A percentile compares a stretch with the other conserved stretches of the same genome.
Evolutionary conservation across 257 asterid genomes (phyloP).

Genomic region (Solanum paucissectum): DNA sequence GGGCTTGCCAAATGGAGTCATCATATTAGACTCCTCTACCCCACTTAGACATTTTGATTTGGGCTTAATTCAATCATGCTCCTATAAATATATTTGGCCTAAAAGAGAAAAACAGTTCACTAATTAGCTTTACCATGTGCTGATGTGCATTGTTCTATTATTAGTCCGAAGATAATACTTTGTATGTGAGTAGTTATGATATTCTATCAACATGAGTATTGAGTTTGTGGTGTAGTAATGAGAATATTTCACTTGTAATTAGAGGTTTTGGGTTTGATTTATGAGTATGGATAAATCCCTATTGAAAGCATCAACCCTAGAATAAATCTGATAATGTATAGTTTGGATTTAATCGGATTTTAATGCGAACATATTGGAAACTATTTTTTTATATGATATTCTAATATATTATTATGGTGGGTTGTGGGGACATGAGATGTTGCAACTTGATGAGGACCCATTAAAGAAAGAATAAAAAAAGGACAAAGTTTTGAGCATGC

Average conservation of each 20-base stretch:
- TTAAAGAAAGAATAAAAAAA: background rate
- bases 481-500: background rate
- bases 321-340: too few relatives aligned
- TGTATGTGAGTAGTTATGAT: background rate
- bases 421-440: background rate
- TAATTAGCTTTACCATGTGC: background rate
- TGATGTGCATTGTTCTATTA: background rate
- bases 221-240: background rate
- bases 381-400: background rate
- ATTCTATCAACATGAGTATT: background rate
- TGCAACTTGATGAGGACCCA: background rate
- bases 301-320: accelerated
- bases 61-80: background rate
- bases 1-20: background rate
- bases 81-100: background rate
- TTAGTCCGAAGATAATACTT: background rate
- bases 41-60: background rate
- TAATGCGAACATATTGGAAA: too few relatives aligned
- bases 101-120: background rate
- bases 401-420: background rate
- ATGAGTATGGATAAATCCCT: too few relatives aligned
- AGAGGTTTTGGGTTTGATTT: too few relatives aligned
- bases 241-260: too few relatives aligned
- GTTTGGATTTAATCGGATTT: accelerated
- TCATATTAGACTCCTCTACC: background rate